These are phyloP conservation scores for Arthrobotrys sinensis DNA, from an alignment of 2,329 filamentous ascomycete species.

Conservation along the genomic window DNA sequence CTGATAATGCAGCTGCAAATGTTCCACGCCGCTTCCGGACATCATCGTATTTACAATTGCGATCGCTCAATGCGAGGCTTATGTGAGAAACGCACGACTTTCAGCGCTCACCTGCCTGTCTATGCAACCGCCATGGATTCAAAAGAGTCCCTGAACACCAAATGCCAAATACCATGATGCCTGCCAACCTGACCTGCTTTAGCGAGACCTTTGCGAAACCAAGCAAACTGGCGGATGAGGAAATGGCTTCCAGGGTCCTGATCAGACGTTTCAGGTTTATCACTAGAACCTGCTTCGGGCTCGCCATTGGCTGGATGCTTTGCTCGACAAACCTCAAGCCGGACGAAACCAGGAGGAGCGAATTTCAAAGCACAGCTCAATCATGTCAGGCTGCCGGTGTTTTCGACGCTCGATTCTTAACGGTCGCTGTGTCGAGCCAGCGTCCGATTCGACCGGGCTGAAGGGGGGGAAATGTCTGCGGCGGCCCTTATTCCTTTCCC, in stretches of 20 bases:
- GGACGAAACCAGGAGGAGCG: constrained; percentile 55
- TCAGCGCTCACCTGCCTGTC: constrained; percentile 13
- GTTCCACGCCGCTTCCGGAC: not conserved
- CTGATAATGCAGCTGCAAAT: constrained; percentile 7
- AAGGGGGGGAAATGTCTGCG: constrained; percentile 43
- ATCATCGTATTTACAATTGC: constrained; percentile 36
- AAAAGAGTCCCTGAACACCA: constrained; percentile 8
- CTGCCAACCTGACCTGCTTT: constrained; percentile 37
- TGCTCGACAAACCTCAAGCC: constrained; percentile 22
- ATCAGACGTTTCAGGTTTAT: constrained; percentile 62
- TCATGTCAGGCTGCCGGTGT: constrained; percentile 50
- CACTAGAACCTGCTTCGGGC: constrained; percentile 43
- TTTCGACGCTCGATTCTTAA: constrained; percentile 12
- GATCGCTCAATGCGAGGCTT: constrained; percentile 49
- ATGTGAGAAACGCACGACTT: not conserved
- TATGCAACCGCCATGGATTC: constrained; percentile 10
- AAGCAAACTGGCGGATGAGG: constrained; percentile 53
- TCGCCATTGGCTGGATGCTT: constrained; percentile 36
- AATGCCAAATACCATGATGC: constrained; percentile 31
- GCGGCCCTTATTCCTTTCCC: constrained; percentile 45
- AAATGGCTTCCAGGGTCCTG: constrained; percentile 56
- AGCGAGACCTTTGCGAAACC: constrained; percentile 57
- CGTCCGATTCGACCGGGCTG: constrained; percentile 17
- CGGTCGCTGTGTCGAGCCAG: constrained; percentile 19
- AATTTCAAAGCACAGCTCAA: constrained; percentile 54